phyloP scores from a whole-genome alignment of 2,329 filamentous ascomycete genomes.

The Proliferodiscus dingleyae region DNA sequence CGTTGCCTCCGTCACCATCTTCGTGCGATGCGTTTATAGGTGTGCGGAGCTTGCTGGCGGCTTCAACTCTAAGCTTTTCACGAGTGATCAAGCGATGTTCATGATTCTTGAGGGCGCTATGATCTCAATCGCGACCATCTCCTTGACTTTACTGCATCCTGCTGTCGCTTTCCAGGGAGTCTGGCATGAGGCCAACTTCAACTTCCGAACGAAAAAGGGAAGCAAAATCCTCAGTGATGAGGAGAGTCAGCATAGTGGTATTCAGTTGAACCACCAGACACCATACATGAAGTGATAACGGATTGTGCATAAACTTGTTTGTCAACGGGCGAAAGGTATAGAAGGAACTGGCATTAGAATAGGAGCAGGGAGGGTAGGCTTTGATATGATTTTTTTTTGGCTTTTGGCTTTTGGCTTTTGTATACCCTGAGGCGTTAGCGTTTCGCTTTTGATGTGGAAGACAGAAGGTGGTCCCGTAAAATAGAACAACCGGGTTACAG shows the following conservation, averaged over 20 bases:
- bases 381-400: background rate
- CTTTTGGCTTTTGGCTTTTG: background rate
- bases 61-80: slow-evolving; percentile 45
- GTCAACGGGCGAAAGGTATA: background rate
- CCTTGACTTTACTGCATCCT: slow-evolving; percentile 30
- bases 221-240: background rate
- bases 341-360: background rate
- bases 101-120: slow-evolving; percentile 40
- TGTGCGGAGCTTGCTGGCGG: slow-evolving; percentile 52
- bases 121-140: slow-evolving; percentile 29
- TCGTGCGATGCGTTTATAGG: slow-evolving; percentile 51
- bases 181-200: slow-evolving; percentile 13
- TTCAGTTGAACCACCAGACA: background rate
- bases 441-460: too few species aligned
- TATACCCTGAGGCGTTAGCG: background rate
- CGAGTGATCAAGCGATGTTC: slow-evolving; percentile 36
- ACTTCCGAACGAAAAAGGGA: slow-evolving; percentile 5
- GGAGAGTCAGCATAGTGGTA: background rate
- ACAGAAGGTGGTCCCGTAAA: too few species aligned
- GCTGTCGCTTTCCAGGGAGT: slow-evolving; percentile 18
- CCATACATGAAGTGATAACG: background rate
- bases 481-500: too few species aligned
- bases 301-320: background rate
- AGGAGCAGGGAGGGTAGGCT: background rate
- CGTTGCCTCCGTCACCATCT: slow-evolving; percentile 51